phyloP scores from a whole-genome alignment of 164 flowering plant species.

The Tetracentron sinense region DNA sequence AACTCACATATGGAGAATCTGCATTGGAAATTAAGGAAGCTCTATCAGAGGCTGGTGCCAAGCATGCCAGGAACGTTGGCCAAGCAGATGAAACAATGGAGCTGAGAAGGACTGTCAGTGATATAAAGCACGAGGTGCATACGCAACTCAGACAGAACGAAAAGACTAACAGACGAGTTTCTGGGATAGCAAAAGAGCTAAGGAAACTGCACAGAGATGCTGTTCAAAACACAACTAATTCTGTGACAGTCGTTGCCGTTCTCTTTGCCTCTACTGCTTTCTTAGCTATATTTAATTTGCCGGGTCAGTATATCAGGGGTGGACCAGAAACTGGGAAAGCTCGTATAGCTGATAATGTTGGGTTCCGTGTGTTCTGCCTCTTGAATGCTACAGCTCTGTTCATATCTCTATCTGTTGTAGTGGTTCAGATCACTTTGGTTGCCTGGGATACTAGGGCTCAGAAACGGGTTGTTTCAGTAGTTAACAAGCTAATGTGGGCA shows the following conservation, averaged over 20 bases:
- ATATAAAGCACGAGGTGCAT: constrained; percentile 89
- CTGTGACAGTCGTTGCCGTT: constrained; percentile 87
- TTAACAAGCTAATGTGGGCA: constrained; percentile 96
- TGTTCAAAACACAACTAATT: constrained; percentile 88
- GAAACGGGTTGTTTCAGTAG: constrained; percentile 71
- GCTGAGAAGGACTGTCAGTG: constrained; percentile 84
- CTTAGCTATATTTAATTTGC: constrained; percentile 83
- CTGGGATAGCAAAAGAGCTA: constrained; percentile 85
- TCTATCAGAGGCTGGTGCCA: constrained; percentile 78
- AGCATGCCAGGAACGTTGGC: constrained; percentile 68
- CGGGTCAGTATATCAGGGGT: constrained; percentile 52
- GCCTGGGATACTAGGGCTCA: constrained; percentile 97
- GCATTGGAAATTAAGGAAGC: constrained; percentile 65
- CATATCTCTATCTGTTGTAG: constrained; percentile 89
- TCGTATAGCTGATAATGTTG: constrained; percentile 39
- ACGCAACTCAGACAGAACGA: constrained; percentile 83
- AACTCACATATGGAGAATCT: constrained; percentile 73
- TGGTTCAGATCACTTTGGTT: constrained; percentile 88
- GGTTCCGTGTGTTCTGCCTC: constrained; percentile 70
- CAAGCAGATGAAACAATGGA: constrained; percentile 68
- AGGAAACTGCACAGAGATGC: constrained; percentile 91
- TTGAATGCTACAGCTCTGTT: constrained; percentile 71
- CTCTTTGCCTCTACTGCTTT: constrained; percentile 93
- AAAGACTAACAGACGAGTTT: constrained; percentile 66
- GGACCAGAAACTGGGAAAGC: constrained; percentile 61